Percentiles rank a stretch among this genome's conserved stretches.
phyloP scores from a whole-genome alignment of 352 stramenopile species.

The Pythium rishiriense region DNA sequence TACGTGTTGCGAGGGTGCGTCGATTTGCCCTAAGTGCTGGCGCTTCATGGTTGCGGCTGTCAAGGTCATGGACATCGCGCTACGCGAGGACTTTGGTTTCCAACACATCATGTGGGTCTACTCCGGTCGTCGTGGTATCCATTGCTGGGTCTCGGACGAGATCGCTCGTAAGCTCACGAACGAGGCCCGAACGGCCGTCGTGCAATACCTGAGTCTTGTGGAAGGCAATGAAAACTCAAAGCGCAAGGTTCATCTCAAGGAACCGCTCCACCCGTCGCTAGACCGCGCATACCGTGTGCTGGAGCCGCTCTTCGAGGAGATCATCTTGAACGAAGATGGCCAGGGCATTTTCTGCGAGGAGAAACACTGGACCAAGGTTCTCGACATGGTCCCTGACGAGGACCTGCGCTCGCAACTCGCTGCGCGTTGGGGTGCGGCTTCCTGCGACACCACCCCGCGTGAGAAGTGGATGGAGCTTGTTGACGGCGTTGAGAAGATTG shows the following conservation, averaged over 20 bases:
- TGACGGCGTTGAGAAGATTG: constrained; percentile 63
- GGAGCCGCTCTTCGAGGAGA: constrained; percentile 94
- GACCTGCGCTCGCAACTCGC: constrained; percentile 70
- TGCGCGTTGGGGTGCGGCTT: constrained; percentile 53
- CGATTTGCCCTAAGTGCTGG: constrained; percentile 96
- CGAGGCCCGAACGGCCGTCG: constrained; percentile 95
- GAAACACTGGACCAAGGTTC: constrained; percentile 89
- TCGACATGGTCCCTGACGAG: constrained; percentile 93
- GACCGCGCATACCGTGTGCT: constrained; percentile 92
- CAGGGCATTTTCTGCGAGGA: constrained; percentile 89
- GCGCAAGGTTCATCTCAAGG: constrained; percentile 90
- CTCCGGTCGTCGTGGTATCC: constrained; percentile 97
- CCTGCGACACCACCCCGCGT: constrained; percentile 52
- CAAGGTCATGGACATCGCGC: constrained; percentile 90
- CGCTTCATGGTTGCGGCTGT: constrained; percentile 98
- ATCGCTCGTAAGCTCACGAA: constrained; percentile 92
- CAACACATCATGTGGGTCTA: constrained; percentile 99
- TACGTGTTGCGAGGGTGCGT: constrained; percentile 92
- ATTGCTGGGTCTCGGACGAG: constrained; percentile 99
- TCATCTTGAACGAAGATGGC: constrained; percentile 90
- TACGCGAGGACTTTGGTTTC: constrained; percentile 98
- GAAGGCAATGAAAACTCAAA: constrained; percentile 88
- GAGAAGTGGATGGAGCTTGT: constrained; percentile 91
- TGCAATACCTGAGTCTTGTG: constrained; percentile 96
- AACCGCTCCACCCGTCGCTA: constrained; percentile 94